phyloP scores from a whole-genome alignment of 164 flowering plant genomes.

The Piper betle region DNA sequence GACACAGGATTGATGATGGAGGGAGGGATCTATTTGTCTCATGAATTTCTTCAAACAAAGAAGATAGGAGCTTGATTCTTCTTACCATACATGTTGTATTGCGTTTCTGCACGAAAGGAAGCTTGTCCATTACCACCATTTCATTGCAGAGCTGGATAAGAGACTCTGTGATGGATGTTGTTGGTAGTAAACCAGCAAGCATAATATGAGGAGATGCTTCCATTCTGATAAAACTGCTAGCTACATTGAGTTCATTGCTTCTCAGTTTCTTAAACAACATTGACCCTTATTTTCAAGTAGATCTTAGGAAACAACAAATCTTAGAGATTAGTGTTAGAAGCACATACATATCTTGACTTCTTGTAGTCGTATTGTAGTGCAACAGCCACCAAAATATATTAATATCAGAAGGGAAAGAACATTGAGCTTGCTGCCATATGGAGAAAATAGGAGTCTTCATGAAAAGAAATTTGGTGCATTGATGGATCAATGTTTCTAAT shows the following conservation, averaged over 20 bases:
- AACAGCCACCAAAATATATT: not conserved
- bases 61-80: slow-evolving; percentile 51
- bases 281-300: not conserved
- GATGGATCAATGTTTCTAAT: not conserved
- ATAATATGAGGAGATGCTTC: slow-evolving; percentile 18
- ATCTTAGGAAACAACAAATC: too few species aligned
- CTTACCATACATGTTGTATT: slow-evolving; percentile 35
- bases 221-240: slow-evolving; percentile 11
- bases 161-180: slow-evolving; percentile 41
- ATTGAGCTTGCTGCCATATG: not conserved
- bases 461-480: not conserved
- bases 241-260: slow-evolving; percentile 1
- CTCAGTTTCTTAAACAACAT: not conserved
- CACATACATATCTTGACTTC: not conserved
- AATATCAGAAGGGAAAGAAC: not conserved
- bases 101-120: slow-evolving; percentile 26
- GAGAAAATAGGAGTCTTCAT: not conserved
- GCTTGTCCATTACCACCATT: slow-evolving; percentile 36
- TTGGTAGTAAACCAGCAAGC: slow-evolving; percentile 41
- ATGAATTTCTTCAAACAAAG: slow-evolving; percentile 54
- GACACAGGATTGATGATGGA: slow-evolving; percentile 56
- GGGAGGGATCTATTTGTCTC: slow-evolving; percentile 35
- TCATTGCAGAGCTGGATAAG: slow-evolving; percentile 35
- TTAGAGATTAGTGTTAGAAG: not conserved
- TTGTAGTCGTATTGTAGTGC: not conserved